Conservation (phyloP, 106 monocot genomes). For the Acorus gramineus region DNA sequence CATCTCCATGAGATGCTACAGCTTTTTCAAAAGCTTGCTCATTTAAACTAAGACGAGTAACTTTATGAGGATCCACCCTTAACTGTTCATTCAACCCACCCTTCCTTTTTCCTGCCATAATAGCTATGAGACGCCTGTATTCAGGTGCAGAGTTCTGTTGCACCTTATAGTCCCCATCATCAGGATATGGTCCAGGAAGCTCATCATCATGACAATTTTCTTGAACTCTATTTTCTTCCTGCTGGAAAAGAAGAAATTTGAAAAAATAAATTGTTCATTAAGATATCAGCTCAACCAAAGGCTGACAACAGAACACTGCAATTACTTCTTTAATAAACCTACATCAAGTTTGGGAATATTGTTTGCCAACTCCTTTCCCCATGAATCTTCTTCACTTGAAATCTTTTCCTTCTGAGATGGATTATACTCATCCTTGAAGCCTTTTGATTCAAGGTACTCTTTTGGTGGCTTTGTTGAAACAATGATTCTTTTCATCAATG, state of each 20-base stretch:
- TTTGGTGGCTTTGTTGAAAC: slow-evolving; percentile 59
- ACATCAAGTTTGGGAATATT: not conserved
- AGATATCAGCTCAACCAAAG: too few relatives aligned
- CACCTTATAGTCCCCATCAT: slow-evolving; percentile 20
- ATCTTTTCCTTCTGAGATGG: slow-evolving; percentile 1
- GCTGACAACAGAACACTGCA: not conserved
- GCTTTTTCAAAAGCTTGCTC: slow-evolving; percentile 56
- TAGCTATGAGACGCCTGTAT: slow-evolving; percentile 64
- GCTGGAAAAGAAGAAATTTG: too few relatives aligned
- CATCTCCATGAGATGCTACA: slow-evolving; percentile 32
- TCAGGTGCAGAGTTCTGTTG: slow-evolving; percentile 21
- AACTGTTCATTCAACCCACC: slow-evolving; percentile 31
- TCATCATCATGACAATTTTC: slow-evolving; percentile 30
- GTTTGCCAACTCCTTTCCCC: slow-evolving; percentile 26
- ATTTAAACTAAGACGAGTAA: slow-evolving; percentile 60
- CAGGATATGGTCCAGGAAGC: slow-evolving; percentile 4
- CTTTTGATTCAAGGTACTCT: slow-evolving; percentile 35
- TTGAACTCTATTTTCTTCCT: not conserved
- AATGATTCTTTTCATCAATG: slow-evolving; percentile 32
- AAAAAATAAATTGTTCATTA: too few relatives aligned
- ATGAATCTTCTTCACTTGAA: slow-evolving; percentile 10
- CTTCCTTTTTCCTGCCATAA: slow-evolving; percentile 49
- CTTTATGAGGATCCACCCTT: slow-evolving; percentile 44
- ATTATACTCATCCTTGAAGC: slow-evolving; percentile 1
- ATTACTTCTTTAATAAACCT: not conserved